A percentile compares a stretch with the other conserved stretches of the same genome.
Conservation (phyloP, 108 stramenopile species). For the Nitzschia sp. region DNA sequence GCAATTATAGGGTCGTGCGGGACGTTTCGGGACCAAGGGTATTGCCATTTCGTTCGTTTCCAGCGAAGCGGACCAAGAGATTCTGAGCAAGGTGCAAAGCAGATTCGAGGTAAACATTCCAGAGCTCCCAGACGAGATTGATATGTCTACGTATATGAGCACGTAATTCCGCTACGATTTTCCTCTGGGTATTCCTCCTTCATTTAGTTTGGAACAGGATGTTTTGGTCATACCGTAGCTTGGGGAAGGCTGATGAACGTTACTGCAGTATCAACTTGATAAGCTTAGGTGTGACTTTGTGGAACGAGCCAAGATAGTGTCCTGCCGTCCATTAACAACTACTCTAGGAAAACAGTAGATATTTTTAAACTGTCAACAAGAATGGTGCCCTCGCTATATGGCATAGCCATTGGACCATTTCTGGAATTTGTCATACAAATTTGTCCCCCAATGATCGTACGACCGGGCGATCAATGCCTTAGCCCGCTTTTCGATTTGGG, state of each 20-base stretch:
- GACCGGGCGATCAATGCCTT: slow-evolving; percentile 59
- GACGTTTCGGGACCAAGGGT: slow-evolving; percentile 99
- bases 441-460: slow-evolving; percentile 64
- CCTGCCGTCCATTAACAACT: too few species aligned
- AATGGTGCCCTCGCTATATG: too few species aligned
- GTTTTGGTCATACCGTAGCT: too few species aligned
- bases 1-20: slow-evolving; percentile 82
- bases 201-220: too few species aligned
- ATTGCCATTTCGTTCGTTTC: slow-evolving; percentile 98
- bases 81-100: slow-evolving; percentile 92
- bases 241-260: too few species aligned
- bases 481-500: slow-evolving; percentile 64
- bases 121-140: slow-evolving; percentile 98
- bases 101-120: slow-evolving; percentile 99
- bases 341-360: too few species aligned
- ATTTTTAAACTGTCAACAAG: too few species aligned
- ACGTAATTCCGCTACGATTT: too few species aligned
- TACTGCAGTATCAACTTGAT: too few species aligned
- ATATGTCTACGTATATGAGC: slow-evolving; percentile 94
- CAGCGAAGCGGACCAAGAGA: slow-evolving; percentile 91
- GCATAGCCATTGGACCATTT: slow-evolving; percentile 61
- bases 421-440: slow-evolving; percentile 64
- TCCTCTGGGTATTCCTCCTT: too few species aligned
- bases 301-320: too few species aligned
- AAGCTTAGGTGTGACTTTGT: too few species aligned